These are phyloP conservation scores for Leccinum imitatum DNA, from an alignment of 768 basidiomycete species.

Conservation along the genomic window DNA sequence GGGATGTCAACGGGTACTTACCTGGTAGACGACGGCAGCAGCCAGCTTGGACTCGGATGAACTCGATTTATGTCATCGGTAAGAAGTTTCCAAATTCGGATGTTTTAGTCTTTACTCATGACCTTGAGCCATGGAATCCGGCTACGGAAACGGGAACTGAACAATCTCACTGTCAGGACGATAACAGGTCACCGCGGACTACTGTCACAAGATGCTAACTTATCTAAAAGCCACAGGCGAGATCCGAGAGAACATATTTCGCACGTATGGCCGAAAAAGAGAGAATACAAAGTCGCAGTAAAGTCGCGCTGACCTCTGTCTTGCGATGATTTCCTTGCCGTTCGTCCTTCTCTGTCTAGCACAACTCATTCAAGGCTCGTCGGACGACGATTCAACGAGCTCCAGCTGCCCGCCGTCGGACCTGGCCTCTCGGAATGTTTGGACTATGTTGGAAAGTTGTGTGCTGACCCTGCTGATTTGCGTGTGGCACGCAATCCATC, in stretches of 20 bases:
- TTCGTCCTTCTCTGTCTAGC: background rate
- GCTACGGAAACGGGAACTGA: background rate
- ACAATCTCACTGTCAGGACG: background rate
- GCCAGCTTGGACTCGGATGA: too few species aligned
- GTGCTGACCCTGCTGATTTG: background rate
- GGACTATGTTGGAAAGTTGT: background rate
- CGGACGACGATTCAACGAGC: background rate
- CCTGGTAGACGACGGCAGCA: too few species aligned
- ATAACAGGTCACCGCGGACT: background rate
- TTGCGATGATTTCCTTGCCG: background rate
- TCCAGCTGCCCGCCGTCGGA: background rate
- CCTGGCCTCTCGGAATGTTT: background rate
- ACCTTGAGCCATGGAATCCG: background rate
- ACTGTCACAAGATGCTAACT: background rate
- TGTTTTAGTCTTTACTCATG: background rate
- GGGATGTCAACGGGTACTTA: too few species aligned
- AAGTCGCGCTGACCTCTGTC: background rate
- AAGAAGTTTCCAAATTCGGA: background rate
- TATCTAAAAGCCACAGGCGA: background rate
- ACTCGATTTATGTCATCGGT: background rate
- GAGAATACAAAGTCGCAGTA: background rate
- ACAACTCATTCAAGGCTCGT: background rate
- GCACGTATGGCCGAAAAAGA: background rate
- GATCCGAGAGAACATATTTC: background rate
- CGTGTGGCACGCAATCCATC: conserved; percentile 3